Conservation (phyloP, 108 stramenopile genomes). For the Skeletonema costatum region DNA sequence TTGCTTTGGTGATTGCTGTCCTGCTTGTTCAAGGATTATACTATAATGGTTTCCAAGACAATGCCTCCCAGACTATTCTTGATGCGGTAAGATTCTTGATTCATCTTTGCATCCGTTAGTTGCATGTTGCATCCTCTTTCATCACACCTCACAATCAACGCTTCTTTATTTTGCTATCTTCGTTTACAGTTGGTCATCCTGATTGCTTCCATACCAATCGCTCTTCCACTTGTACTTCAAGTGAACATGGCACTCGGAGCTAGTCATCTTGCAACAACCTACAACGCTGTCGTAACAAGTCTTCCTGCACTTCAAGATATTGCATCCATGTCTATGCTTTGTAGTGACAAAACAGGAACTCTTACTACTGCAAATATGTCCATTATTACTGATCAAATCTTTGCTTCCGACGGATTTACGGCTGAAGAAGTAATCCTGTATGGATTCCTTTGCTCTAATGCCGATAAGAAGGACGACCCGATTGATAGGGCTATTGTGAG, state of each 20-base stretch:
- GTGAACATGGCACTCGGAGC: slow-evolving; percentile 89
- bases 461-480: slow-evolving; percentile 86
- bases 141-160: too few relatives aligned
- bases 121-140: background rate
- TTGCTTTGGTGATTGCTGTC: slow-evolving; percentile 65
- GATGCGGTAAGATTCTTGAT: slow-evolving; percentile 29
- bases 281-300: slow-evolving; percentile 82
- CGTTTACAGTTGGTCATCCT: slow-evolving; percentile 66
- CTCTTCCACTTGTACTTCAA: slow-evolving; percentile 81
- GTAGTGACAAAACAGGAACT: slow-evolving; percentile 90
- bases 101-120: background rate
- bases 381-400: slow-evolving; percentile 64
- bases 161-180: too few relatives aligned
- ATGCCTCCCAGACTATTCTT: slow-evolving; percentile 41
- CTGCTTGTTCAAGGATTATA: slow-evolving; percentile 55
- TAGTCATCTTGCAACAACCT: slow-evolving; percentile 69
- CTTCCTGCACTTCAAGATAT: slow-evolving; percentile 90
- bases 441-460: slow-evolving; percentile 69
- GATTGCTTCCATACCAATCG: slow-evolving; percentile 88
- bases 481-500: slow-evolving; percentile 78
- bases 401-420: slow-evolving; percentile 49
- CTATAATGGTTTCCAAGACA: slow-evolving; percentile 50
- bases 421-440: slow-evolving; percentile 58
- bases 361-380: slow-evolving; percentile 86
- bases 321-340: slow-evolving; percentile 76